A percentile compares a stretch with the other conserved stretches of the same genome.
Evolutionary conservation across 2,329 filamentous ascomycete genomes (phyloP).

Genomic region (Pleoardoris graminearum): DNA sequence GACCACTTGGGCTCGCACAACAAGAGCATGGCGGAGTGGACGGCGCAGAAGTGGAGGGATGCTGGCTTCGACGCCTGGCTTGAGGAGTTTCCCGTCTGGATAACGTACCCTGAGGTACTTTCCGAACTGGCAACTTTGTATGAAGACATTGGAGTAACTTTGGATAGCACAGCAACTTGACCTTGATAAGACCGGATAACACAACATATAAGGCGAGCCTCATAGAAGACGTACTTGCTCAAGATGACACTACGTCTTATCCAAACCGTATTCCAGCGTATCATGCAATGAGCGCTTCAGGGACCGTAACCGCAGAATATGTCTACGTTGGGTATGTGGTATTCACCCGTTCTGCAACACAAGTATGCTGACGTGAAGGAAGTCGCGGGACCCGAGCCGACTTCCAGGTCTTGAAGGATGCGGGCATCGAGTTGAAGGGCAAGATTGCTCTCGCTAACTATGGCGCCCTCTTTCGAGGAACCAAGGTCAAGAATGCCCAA

Average conservation of each 20-base stretch:
- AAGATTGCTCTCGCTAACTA: constrained; percentile 50
- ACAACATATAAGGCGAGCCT: constrained; percentile 19
- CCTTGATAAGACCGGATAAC: constrained; percentile 18
- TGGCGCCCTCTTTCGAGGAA: constrained; percentile 46
- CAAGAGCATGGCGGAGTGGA: constrained; percentile 37
- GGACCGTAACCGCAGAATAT: constrained; percentile 46
- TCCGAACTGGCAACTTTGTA: background rate
- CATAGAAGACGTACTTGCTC: constrained; percentile 23
- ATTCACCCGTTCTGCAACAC: background rate
- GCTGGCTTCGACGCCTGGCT: constrained; percentile 23
- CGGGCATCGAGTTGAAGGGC: constrained; percentile 47
- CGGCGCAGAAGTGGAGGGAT: constrained; percentile 26
- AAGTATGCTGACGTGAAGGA: background rate
- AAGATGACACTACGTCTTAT: constrained; percentile 29
- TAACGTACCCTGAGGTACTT: constrained; percentile 24
- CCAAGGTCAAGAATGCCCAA: constrained; percentile 50
- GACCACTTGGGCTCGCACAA: constrained; percentile 32
- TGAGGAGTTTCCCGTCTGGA: constrained; percentile 24
- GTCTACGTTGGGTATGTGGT: constrained; percentile 46
- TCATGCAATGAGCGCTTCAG: constrained; percentile 48
- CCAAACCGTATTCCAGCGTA: constrained; percentile 44
- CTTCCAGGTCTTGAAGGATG: constrained; percentile 43
- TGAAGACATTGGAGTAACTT: background rate
- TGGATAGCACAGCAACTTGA: constrained; percentile 17
- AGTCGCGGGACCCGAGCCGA: constrained; percentile 37